These are phyloP conservation scores for Suhomyces kunorum DNA, from an alignment of 1,139 yeast genomes.

Conservation along the genomic window DNA sequence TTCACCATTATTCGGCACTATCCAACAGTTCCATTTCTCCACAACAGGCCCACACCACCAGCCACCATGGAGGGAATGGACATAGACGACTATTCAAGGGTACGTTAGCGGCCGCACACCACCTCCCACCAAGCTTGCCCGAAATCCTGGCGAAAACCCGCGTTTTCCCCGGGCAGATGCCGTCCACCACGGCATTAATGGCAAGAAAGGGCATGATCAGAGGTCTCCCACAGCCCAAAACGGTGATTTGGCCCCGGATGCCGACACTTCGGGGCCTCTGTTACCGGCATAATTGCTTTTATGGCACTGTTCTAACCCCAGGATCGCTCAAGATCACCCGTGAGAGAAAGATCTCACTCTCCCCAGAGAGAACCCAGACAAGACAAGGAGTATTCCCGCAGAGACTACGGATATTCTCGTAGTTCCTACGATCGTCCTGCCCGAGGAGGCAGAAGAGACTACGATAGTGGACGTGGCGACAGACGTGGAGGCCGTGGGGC, in stretches of 20 bases:
- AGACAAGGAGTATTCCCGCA: conserved; percentile 21
- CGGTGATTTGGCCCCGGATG: too few relatives aligned
- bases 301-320: conserved; percentile 15
- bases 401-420: conserved; percentile 29
- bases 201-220: too few relatives aligned
- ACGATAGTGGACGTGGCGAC: conserved; percentile 22
- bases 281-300: background rate
- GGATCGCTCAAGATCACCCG: conserved; percentile 54
- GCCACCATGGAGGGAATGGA: conserved; percentile 52
- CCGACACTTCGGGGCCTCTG: too few relatives aligned
- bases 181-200: too few relatives aligned
- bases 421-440: conserved; percentile 20
- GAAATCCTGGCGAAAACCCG: background rate
- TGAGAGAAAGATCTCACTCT: conserved; percentile 43
- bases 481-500: conserved; percentile 28
- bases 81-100: conserved; percentile 56
- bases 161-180: too few relatives aligned
- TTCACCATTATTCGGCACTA: conserved; percentile 7
- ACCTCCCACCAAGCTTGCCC: background rate
- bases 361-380: conserved; percentile 20
- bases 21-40: conserved; percentile 3
- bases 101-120: conserved; percentile 30
- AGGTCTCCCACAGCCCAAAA: too few relatives aligned
- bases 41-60: background rate
- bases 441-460: conserved; percentile 20